phyloP scores from a whole-genome alignment of 257 asterid genomes.

The Solanum boliviense region DNA sequence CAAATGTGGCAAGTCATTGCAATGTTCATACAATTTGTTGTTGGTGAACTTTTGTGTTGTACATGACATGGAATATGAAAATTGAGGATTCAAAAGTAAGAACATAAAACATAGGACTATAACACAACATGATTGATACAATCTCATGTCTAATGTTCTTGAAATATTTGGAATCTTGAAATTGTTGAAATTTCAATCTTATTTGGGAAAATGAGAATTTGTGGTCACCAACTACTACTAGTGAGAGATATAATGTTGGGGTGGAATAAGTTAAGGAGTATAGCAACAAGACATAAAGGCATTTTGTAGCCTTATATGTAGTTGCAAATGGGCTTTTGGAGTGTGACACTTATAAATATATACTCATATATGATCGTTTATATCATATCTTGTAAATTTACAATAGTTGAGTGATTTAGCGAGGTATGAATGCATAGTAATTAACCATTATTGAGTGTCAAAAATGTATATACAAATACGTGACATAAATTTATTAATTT shows the following conservation, averaged over 20 bases:
- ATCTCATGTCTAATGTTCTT: not conserved
- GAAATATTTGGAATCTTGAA: not conserved
- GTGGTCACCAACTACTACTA: not conserved
- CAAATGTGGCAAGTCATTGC: slow-evolving; percentile 55
- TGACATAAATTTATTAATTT: not conserved
- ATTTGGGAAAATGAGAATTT: not conserved
- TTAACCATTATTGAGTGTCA: not conserved
- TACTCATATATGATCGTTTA: not conserved
- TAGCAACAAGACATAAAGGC: not conserved
- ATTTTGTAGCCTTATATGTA: not conserved
- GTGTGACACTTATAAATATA: not conserved
- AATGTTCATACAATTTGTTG: slow-evolving; percentile 42
- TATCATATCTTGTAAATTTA: not conserved
- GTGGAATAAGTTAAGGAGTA: not conserved
- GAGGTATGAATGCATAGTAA: not conserved
- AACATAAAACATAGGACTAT: not conserved
- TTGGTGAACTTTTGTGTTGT: slow-evolving; percentile 40
- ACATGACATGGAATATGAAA: slow-evolving; percentile 35
- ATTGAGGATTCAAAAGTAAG: not conserved
- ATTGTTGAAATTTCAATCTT: not conserved
- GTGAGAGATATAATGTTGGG: not conserved
- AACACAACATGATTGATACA: not conserved
- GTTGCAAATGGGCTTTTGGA: not conserved
- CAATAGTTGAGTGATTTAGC: not conserved
- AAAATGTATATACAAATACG: not conserved